A percentile compares a stretch with the other conserved stretches of the same genome.
Conservation (phyloP, 805 yeast genomes). For the Candida maris region DNA sequence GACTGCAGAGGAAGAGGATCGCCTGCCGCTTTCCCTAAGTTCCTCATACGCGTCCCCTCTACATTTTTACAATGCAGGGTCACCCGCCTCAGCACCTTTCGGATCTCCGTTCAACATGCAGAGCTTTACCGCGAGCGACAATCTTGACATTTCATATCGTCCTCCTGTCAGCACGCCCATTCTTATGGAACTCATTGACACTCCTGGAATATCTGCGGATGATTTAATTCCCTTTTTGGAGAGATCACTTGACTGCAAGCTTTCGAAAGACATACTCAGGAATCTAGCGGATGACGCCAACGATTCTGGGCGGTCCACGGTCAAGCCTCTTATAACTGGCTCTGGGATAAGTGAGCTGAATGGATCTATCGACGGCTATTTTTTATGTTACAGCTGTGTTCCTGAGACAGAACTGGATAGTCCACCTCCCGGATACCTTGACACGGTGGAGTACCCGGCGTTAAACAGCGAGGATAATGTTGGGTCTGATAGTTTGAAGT, state of each 20-base stretch:
- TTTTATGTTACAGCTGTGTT: conserved; percentile 64
- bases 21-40: conserved; percentile 6
- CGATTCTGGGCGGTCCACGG: conserved; percentile 29
- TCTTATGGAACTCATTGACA: conserved; percentile 65
- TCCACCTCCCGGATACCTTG: conserved; percentile 51
- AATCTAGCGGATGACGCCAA: conserved; percentile 51
- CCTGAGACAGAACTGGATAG: conserved; percentile 44
- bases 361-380: conserved; percentile 72
- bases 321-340: conserved; percentile 68
- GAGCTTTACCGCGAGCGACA: neutral
- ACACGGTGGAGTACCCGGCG: neutral
- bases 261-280: conserved; percentile 54
- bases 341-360: conserved; percentile 77
- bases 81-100: conserved; percentile 5
- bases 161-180: conserved; percentile 60
- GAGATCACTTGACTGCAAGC: conserved; percentile 59
- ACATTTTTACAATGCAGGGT: conserved; percentile 4
- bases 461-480: neutral
- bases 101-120: conserved; percentile 7
- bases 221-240: conserved; percentile 74
- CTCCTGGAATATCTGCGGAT: conserved; percentile 66
- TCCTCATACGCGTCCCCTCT: conserved; percentile 13
- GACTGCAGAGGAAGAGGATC: conserved; percentile 16
- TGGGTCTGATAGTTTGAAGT: conserved; percentile 2
- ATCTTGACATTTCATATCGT: conserved; percentile 24